Evolutionary conservation across 495 filamentous ascomycete genomes (phyloP).

Genomic region (Aspergillus carlsbadensis): DNA sequence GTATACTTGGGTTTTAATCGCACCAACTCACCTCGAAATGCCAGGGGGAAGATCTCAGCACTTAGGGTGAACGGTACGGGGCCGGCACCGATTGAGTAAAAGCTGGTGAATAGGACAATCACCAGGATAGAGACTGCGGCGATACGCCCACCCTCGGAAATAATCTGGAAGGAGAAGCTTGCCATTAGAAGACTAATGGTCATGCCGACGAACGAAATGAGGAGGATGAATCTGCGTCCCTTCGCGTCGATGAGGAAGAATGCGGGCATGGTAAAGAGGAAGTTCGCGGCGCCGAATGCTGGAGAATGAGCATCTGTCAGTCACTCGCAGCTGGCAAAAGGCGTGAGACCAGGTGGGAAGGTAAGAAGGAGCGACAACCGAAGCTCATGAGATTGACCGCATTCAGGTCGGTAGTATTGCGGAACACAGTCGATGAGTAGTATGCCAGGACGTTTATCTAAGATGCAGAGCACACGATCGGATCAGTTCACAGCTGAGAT

Average conservation of each 20-base stretch:
- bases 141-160: not conserved
- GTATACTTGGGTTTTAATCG: too few species aligned
- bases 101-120: conserved; percentile 10
- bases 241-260: not conserved
- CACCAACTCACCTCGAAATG: conserved; percentile 59
- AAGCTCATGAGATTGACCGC: not conserved
- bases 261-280: not conserved
- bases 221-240: not conserved
- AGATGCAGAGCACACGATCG: not conserved
- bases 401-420: not conserved
- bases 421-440: not conserved
- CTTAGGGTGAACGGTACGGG: conserved; percentile 5
- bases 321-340: too few species aligned
- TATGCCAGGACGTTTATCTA: not conserved
- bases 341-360: too few species aligned
- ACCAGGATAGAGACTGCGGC: not conserved
- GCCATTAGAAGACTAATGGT: not conserved
- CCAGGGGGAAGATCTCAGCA: conserved; percentile 71
- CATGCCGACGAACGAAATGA: not conserved
- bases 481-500: not conserved
- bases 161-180: not conserved
- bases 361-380: too few species aligned
- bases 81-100: conserved; percentile 19
- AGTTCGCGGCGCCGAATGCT: not conserved
- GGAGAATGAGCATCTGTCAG: not conserved